Evolutionary conservation across 2,329 filamentous ascomycete genomes (phyloP).

Genomic region (Drechslera avenae): DNA sequence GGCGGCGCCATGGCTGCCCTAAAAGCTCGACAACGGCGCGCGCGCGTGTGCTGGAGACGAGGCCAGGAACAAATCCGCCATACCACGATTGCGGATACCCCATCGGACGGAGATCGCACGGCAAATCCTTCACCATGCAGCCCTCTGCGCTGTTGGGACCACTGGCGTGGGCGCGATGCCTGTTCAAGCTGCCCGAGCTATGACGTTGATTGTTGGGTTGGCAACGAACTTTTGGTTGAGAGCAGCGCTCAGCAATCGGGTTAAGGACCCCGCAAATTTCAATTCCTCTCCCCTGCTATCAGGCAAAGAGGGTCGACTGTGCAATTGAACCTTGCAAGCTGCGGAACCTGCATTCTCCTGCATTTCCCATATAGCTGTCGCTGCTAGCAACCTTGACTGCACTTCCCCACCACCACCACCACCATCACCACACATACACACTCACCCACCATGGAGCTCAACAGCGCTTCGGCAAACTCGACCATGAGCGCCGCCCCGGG

Average conservation of each 20-base stretch:
- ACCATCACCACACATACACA: no score
- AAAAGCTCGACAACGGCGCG: background rate
- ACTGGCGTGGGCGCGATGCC: slow-evolving; percentile 31
- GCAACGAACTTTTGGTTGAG: slow-evolving; percentile 42
- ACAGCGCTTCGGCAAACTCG: slow-evolving; percentile 53
- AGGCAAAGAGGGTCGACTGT: background rate
- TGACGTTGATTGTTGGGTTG: slow-evolving; percentile 37
- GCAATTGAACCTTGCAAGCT: background rate
- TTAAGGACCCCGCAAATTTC: slow-evolving; percentile 38
- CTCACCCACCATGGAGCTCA: slow-evolving; percentile 47
- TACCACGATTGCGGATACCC: background rate
- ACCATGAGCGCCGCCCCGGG: slow-evolving; percentile 53
- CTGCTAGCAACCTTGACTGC: slow-evolving; percentile 13
- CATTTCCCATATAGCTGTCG: background rate
- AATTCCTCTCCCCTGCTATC: slow-evolving; percentile 18
- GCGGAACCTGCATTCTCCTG: slow-evolving; percentile 16
- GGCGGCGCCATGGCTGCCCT: slow-evolving; percentile 1
- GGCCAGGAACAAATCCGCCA: background rate
- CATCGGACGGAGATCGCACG: slow-evolving; percentile 20
- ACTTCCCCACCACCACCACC: slow-evolving; percentile 18
- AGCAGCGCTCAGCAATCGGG: slow-evolving; percentile 34
- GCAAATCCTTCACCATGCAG: slow-evolving; percentile 25
- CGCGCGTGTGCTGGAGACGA: background rate
- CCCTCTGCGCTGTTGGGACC: slow-evolving; percentile 27
- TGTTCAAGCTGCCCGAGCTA: slow-evolving; percentile 31